phyloP scores from a whole-genome alignment of 306 rosid species.

The Adenanthera pavonina region DNA sequence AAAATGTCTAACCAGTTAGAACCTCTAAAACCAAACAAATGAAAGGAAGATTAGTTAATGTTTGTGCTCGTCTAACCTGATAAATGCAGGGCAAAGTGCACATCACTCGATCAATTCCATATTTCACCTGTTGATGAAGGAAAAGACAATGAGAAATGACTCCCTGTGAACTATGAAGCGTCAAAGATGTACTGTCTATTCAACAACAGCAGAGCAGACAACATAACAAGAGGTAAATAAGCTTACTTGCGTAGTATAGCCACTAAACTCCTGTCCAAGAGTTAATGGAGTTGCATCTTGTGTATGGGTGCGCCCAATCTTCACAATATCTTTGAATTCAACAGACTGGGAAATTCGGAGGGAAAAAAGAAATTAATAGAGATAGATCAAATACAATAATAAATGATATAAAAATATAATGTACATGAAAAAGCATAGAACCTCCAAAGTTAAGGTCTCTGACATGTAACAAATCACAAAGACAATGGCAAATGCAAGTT shows the following conservation, averaged over 20 bases:
- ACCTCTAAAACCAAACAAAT: conserved; percentile 14
- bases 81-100: conserved; percentile 81
- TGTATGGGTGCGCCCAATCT: conserved; percentile 97
- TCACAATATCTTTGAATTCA: conserved; percentile 94
- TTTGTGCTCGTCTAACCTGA: conserved; percentile 65
- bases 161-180: conserved; percentile 8
- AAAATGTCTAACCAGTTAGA: conserved; percentile 48
- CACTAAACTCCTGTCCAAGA: conserved; percentile 98
- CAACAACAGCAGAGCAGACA: conserved; percentile 21
- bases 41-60: conserved; percentile 2
- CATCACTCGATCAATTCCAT: conserved; percentile 83
- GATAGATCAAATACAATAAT: conserved; percentile 1
- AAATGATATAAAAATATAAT: background rate
- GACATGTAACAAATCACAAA: conserved; percentile 4
- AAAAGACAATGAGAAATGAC: conserved; percentile 40
- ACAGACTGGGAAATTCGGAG: conserved; percentile 60
- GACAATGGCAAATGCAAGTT: conserved; percentile 28
- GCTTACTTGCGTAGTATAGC: conserved; percentile 94
- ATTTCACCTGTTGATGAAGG: conserved; percentile 73
- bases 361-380: background rate
- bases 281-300: conserved; percentile 99
- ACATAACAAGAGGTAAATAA: conserved; percentile 25
- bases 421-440: conserved; percentile 19
- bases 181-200: conserved; percentile 23
- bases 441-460: conserved; percentile 15